A percentile compares a stretch with the other conserved stretches of the same genome.
phyloP scores from a whole-genome alignment of 495 filamentous ascomycete genomes.

The Pseudevernia furfuracea region DNA sequence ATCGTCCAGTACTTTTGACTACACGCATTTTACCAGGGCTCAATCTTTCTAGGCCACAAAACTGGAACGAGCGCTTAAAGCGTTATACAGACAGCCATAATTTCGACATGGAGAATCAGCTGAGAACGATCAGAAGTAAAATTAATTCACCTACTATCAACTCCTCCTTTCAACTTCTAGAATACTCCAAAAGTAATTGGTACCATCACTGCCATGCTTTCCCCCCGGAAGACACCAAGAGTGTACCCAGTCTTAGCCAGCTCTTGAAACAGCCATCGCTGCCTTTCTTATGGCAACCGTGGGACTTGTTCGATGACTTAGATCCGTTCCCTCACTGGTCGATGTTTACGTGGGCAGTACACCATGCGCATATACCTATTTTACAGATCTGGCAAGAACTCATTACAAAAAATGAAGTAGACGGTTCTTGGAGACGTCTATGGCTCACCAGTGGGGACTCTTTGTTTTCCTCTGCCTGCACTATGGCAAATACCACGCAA shows the following conservation, averaged over 20 bases:
- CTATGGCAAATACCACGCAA: constrained; percentile 4
- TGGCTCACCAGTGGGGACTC: constrained; percentile 3
- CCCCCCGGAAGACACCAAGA: background rate
- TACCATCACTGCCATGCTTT: no score
- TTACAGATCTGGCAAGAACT: constrained; percentile 8
- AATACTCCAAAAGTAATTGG: background rate
- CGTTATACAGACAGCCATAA: no score
- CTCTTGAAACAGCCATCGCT: constrained; percentile 11
- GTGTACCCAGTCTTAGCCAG: constrained; percentile 7
- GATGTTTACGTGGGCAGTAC: background rate
- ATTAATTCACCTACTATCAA: no score
- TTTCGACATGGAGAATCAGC: no score
- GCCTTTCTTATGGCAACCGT: constrained; percentile 12
- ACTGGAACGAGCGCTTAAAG: no score
- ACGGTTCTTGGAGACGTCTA: constrained; percentile 5
- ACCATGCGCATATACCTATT: constrained; percentile 5
- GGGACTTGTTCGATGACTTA: no score
- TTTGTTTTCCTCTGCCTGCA: constrained; percentile 6
- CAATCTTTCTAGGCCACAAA: no score
- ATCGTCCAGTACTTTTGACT: no score
- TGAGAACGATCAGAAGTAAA: no score
- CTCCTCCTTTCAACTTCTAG: no score
- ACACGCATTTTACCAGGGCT: no score
- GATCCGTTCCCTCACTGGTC: background rate
- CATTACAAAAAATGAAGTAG: constrained; percentile 6